Conservation (phyloP, 345 rosid genomes). For the Salix exigua region DNA sequence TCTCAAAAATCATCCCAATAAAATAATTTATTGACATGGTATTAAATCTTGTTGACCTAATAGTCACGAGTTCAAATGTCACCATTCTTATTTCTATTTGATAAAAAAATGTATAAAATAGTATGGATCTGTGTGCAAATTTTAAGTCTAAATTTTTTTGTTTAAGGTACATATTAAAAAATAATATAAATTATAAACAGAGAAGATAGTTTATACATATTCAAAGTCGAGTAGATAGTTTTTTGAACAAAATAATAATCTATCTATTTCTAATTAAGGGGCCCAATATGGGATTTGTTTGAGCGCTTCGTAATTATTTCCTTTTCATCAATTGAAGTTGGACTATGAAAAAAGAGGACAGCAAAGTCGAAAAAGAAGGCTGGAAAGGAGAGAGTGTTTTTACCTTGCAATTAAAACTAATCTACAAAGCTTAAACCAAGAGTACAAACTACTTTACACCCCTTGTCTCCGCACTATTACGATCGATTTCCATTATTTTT, state of each 20-base stretch:
- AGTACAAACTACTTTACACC: conserved; percentile 26
- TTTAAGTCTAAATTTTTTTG: too few relatives aligned
- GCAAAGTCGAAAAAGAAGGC: conserved; percentile 35
- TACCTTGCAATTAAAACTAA: conserved; percentile 36
- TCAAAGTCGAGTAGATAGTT: conserved; percentile 11
- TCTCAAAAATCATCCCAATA: fast-evolving
- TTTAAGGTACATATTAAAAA: fast-evolving
- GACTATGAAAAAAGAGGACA: conserved; percentile 26
- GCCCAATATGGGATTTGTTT: conserved; percentile 28
- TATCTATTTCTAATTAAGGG: conserved; percentile 21
- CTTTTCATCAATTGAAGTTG: conserved; percentile 23
- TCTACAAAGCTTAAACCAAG: neutral
- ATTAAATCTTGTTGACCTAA: too few relatives aligned
- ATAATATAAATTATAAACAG: too few relatives aligned
- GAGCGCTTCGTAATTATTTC: conserved; percentile 34
- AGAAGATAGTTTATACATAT: neutral
- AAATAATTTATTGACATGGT: too few relatives aligned
- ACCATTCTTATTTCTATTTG: too few relatives aligned
- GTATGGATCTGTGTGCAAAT: fast-evolving
- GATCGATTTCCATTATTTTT: neutral
- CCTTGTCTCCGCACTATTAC: neutral
- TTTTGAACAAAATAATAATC: conserved; percentile 11
- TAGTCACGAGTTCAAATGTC: too few relatives aligned
- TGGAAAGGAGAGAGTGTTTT: conserved; percentile 31
- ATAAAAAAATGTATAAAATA: too few relatives aligned